Percentiles rank a stretch among this genome's conserved stretches.
Evolutionary conservation across 2,329 filamentous ascomycete genomes (phyloP).

Genomic region (Monilinia vaccinii-corymbosi): DNA sequence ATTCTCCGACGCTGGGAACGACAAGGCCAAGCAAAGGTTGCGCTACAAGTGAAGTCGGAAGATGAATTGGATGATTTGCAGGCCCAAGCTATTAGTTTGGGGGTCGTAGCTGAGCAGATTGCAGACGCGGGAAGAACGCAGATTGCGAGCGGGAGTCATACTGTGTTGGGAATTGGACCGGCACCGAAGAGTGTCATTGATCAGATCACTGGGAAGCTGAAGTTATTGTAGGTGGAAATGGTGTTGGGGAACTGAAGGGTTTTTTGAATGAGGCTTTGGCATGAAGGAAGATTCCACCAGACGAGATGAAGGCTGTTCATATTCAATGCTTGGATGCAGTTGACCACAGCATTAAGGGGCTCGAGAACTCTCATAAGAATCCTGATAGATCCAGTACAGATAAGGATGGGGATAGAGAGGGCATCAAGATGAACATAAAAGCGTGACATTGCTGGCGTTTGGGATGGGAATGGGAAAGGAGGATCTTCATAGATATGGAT

Average conservation of each 20-base stretch:
- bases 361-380: background rate
- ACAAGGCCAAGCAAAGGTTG: slow-evolving; percentile 85
- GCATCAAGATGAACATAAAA: background rate
- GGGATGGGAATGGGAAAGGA: background rate
- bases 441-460: background rate
- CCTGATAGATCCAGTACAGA: background rate
- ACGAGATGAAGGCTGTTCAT: background rate
- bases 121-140: slow-evolving; percentile 95
- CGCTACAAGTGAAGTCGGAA: slow-evolving; percentile 78
- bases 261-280: no score
- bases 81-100: slow-evolving; percentile 71
- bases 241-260: background rate
- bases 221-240: slow-evolving; percentile 54
- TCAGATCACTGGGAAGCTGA: slow-evolving; percentile 73
- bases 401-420: background rate
- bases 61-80: slow-evolving; percentile 69
- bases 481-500: background rate
- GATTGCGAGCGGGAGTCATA: slow-evolving; percentile 87
- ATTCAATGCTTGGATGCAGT: background rate
- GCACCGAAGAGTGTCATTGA: slow-evolving; percentile 84
- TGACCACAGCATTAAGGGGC: background rate
- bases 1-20: slow-evolving; percentile 80
- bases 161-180: slow-evolving; percentile 75
- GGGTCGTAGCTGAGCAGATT: slow-evolving; percentile 81
- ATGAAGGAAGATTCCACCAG: background rate